Conservation (phyloP, 257 asterid genomes). For the Nemophila menziesii region DNA sequence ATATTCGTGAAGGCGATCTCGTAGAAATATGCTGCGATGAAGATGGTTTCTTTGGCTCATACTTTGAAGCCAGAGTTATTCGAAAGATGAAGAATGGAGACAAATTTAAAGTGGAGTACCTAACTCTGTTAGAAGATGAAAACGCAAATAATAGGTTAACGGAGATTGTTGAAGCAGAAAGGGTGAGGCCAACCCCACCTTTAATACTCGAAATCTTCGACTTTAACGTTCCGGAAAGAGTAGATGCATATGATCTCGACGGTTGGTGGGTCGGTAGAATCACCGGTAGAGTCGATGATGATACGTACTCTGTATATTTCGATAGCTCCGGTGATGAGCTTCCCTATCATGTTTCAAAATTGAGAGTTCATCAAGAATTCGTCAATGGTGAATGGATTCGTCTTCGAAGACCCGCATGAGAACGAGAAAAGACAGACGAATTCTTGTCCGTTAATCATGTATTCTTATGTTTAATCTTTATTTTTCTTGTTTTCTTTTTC, state of each 20-base stretch:
- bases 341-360: not conserved
- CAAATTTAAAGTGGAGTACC: slow-evolving; percentile 8
- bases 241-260: slow-evolving; percentile 12
- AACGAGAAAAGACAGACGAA: no score
- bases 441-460: no score
- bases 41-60: slow-evolving; percentile 14
- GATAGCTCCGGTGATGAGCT: slow-evolving; percentile 11
- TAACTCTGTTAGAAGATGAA: slow-evolving; percentile 6
- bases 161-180: slow-evolving; percentile 7
- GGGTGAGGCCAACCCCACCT: slow-evolving; percentile 11
- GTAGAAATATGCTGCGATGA: slow-evolving; percentile 13
- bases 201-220: not conserved
- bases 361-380: slow-evolving; percentile 14
- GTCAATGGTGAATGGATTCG: no score
- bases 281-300: not conserved
- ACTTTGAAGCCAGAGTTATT: slow-evolving; percentile 8
- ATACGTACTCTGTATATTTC: slow-evolving; percentile 9
- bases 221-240: slow-evolving; percentile 4
- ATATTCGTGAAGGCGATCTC: slow-evolving; percentile 1
- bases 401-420: no score
- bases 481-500: no score
- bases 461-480: no score
- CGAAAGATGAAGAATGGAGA: not conserved
- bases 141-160: not conserved
- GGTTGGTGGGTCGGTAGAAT: slow-evolving; percentile 18